Percentiles rank a stretch among this genome's conserved stretches.
Conservation (phyloP, 2,329 filamentous ascomycete genomes). For the Apiospora sp. region DNA sequence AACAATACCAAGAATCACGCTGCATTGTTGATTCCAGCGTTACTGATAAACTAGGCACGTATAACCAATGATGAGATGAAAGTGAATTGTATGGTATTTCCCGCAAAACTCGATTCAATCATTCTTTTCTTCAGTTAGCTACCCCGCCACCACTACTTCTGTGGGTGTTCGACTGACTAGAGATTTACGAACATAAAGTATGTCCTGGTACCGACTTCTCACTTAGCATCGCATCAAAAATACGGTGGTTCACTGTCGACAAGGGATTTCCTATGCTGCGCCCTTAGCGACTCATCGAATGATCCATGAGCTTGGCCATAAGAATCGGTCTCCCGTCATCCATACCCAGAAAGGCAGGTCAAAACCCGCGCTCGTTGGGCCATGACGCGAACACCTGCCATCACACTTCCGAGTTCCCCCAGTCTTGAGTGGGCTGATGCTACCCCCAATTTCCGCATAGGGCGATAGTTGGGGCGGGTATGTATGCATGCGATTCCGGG, state of each 20-base stretch:
- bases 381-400: conserved; percentile 24
- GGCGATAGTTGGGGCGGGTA: background rate
- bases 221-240: background rate
- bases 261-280: background rate
- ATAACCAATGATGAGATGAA: background rate
- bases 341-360: conserved; percentile 27
- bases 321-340: background rate
- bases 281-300: background rate
- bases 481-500: background rate
- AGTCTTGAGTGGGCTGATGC: background rate
- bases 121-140: background rate
- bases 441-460: background rate
- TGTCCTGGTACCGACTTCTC: background rate
- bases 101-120: conserved; percentile 3
- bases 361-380: background rate
- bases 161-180: background rate
- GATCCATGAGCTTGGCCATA: background rate
- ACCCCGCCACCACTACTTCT: background rate
- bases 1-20: background rate
- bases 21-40: background rate
- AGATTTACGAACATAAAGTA: background rate
- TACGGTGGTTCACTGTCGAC: background rate
- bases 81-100: background rate
- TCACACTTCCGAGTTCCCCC: background rate
- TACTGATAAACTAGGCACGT: background rate